phyloP scores from a whole-genome alignment of 1,284 basidiomycete species.

The Meira nashicola region DNA sequence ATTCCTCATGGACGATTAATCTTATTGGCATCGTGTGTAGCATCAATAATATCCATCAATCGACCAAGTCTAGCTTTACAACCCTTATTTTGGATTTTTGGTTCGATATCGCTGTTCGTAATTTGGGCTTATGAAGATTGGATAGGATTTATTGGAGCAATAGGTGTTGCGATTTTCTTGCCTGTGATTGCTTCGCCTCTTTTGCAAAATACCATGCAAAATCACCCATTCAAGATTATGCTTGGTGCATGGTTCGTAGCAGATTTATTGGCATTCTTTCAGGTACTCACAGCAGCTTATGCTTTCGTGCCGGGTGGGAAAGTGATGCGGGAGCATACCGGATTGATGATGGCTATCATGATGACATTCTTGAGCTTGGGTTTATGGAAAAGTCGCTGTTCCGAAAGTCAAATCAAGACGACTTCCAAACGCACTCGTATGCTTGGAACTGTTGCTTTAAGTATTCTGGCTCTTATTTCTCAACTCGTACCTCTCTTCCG shows the following conservation, averaged over 20 bases:
- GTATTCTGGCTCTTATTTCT: not conserved
- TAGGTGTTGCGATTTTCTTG: conserved; percentile 66
- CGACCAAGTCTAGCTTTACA: conserved; percentile 2
- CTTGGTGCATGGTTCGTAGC: conserved; percentile 34
- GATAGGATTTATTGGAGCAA: conserved; percentile 69
- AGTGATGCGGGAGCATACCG: conserved; percentile 74
- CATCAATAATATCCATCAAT: conserved; percentile 52
- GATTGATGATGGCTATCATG: conserved; percentile 53
- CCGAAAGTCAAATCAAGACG: not conserved
- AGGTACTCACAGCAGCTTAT: conserved; percentile 76
- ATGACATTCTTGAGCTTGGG: conserved; percentile 19
- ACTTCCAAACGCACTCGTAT: not conserved
- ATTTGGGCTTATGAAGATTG: conserved; percentile 60
- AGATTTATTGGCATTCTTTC: conserved; percentile 40
- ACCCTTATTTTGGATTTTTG: not conserved
- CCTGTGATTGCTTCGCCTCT: conserved; percentile 30
- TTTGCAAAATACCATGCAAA: conserved; percentile 28
- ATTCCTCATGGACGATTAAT: conserved; percentile 69
- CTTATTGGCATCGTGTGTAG: conserved; percentile 64
- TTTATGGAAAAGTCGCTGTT: not conserved
- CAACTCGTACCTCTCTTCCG: conserved; percentile 1
- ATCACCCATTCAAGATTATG: conserved; percentile 39
- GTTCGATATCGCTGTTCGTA: conserved; percentile 1
- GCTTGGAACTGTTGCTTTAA: not conserved
- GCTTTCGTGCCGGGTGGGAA: conserved; percentile 84